phyloP scores from a whole-genome alignment of 1,139 yeast species.

The Pichia sp. region DNA sequence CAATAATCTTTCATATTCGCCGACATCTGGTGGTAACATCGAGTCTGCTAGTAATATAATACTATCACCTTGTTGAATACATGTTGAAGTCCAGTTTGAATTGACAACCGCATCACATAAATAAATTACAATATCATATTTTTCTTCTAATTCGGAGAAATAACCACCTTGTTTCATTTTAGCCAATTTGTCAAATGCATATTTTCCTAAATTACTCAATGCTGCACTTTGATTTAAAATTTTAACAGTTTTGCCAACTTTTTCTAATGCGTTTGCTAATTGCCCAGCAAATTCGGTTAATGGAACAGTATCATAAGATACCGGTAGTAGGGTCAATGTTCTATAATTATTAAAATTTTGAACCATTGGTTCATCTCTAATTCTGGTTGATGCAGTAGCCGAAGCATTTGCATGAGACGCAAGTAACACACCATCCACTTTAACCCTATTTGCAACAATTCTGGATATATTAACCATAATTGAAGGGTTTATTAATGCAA shows the following conservation, averaged over 20 bases:
- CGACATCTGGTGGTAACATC: slow-evolving; percentile 58
- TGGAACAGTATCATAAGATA: slow-evolving; percentile 64
- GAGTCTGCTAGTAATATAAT: slow-evolving; percentile 67
- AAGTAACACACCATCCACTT: slow-evolving; percentile 10
- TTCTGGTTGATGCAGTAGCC: slow-evolving; percentile 24
- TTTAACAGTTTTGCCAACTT: slow-evolving; percentile 68
- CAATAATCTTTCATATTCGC: slow-evolving; percentile 77
- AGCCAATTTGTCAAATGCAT: slow-evolving; percentile 89
- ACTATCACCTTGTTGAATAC: slow-evolving; percentile 94
- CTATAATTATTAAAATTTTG: slow-evolving; percentile 45
- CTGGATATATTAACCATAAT: slow-evolving; percentile 87
- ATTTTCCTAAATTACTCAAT: slow-evolving; percentile 74
- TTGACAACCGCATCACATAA: slow-evolving; percentile 80
- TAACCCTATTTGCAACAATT: slow-evolving; percentile 72
- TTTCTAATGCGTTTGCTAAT: slow-evolving; percentile 61
- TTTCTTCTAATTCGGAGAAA: slow-evolving; percentile 86
- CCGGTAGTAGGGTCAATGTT: slow-evolving; percentile 81
- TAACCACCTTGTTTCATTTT: slow-evolving; percentile 81
- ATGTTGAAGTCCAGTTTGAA: slow-evolving; percentile 87
- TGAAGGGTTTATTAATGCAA: slow-evolving; percentile 81
- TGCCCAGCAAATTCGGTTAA: slow-evolving; percentile 77
- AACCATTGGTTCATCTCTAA: slow-evolving; percentile 26
- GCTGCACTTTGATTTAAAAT: slow-evolving; percentile 79
- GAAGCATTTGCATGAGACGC: slow-evolving; percentile 17
- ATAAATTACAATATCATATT: slow-evolving; percentile 78